These are phyloP conservation scores for Metschnikowia colocasiae DNA, from an alignment of 805 yeast genomes.

Conservation along the genomic window DNA sequence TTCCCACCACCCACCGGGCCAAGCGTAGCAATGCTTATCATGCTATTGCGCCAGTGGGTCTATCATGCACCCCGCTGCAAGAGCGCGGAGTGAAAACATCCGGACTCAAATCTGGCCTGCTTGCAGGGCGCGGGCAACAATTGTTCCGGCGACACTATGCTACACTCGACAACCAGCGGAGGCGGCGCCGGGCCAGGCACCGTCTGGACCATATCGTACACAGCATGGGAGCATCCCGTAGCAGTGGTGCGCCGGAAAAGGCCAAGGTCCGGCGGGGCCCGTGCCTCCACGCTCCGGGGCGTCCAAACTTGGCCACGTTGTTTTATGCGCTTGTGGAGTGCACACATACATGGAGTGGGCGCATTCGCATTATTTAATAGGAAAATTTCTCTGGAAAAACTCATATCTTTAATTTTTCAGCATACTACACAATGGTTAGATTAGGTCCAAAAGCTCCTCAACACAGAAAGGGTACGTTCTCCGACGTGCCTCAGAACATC, in stretches of 20 bases:
- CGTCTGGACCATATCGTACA: background rate
- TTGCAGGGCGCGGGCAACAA: slow-evolving; percentile 6
- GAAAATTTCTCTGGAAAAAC: slow-evolving; percentile 3
- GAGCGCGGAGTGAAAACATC: slow-evolving; percentile 17
- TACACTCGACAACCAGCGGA: background rate
- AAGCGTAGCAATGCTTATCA: background rate
- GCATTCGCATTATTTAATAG: slow-evolving; percentile 4
- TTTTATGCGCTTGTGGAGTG: slow-evolving; percentile 8
- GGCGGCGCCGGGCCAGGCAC: background rate
- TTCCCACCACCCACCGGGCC: background rate
- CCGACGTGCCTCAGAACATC: slow-evolving; percentile 64
- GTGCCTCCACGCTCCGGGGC: background rate
- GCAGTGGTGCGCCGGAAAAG: no score
- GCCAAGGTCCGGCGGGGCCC: background rate
- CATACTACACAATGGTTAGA: slow-evolving; percentile 56
- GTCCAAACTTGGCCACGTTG: background rate
- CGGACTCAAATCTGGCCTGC: slow-evolving; percentile 4
- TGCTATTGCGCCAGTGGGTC: background rate
- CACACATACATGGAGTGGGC: slow-evolving; percentile 4
- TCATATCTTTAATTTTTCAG: background rate
- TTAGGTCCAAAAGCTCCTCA: slow-evolving; percentile 83
- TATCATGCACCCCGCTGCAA: slow-evolving; percentile 8
- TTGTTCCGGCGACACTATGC: slow-evolving; percentile 6
- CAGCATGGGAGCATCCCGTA: no score
- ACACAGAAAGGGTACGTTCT: slow-evolving; percentile 59